Base-by-base conservation (phyloP, 805 yeast species). In the Spathaspora hagerdaliae region DNA sequence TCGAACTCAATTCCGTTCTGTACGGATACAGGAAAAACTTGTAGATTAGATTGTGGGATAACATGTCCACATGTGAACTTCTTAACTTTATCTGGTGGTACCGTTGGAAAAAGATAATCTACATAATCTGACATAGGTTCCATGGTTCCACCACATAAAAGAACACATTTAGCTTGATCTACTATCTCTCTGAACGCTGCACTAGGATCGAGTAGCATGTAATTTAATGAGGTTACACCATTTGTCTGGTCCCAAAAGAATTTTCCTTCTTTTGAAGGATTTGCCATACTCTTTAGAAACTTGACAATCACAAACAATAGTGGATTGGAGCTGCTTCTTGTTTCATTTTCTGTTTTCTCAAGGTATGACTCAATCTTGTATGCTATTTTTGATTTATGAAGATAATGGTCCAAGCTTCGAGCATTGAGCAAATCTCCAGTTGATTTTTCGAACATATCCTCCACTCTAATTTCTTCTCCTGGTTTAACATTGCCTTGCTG, bases 81-180 rank as follows among this genome's bases (percentile, higher is more conserved):
- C 26, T 71, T 64, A 7, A 87, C 73, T 37, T 74, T 52, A 0
- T 61, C 56, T 0, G 55, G 44, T 0, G 63, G 50, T 1, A 71
- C 53, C 37, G 78, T 74, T 0, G 96, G 95, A 41, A 87, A 79
- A 33, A 90, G 64, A 50, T 74, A 78, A n/a, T 79, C 69, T 6
- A 75, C 63, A 58, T 82, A 86, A 51, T 91, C 96, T n/a, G 71
- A 57, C 31, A 82, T 71, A 0, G 97, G 97, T 58, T 87, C 92
- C 96, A 90, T 88, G 0, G 98, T 91, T 11, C 98, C 98, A 32
- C 98, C 98, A 1, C 96, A 94, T 2, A 91, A 60, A 1, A 92
- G 69, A 0, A 91, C 85, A 60, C 91, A 83, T 51, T 74, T 74
- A 0, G 89, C 73, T 11, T 79, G 76, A 2, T 80, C 79, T 0